Evolutionary conservation across 768 basidiomycete genomes (phyloP).

Genomic region (Serpula lacrymans): DNA sequence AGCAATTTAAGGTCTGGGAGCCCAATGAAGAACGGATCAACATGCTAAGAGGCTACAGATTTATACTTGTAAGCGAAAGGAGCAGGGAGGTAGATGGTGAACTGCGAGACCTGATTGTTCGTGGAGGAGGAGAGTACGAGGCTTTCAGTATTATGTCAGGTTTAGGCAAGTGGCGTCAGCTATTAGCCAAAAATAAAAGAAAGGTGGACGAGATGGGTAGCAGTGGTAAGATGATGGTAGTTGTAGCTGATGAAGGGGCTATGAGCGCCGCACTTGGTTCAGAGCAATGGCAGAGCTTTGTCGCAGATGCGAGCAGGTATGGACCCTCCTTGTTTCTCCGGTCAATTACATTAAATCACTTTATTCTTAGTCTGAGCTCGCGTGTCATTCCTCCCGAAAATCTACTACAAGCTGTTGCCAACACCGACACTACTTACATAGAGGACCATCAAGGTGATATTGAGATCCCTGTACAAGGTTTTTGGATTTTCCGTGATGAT

Average conservation of each 20-base stretch:
- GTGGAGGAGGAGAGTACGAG: conserved; percentile 62
- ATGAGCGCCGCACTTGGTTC: conserved; percentile 50
- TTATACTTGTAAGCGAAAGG: conserved; percentile 59
- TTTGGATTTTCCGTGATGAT: not conserved
- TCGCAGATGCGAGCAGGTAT: conserved; percentile 49
- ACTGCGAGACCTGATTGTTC: conserved; percentile 49
- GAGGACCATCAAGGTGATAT: conserved; percentile 15
- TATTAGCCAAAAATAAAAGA: conserved; percentile 48
- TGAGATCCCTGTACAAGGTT: conserved; percentile 21
- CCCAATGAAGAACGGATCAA: conserved; percentile 60
- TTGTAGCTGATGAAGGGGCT: conserved; percentile 48
- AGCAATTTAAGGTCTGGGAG: conserved; percentile 58
- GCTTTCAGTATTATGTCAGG: conserved; percentile 53
- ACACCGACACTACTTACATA: conserved; percentile 32
- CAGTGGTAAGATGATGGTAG: conserved; percentile 43
- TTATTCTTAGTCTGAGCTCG: conserved; percentile 33
- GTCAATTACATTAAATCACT: not conserved
- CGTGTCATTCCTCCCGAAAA: conserved; percentile 42
- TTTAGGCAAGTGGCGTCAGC: conserved; percentile 45
- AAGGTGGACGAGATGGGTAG: conserved; percentile 32
- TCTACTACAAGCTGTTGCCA: conserved; percentile 49
- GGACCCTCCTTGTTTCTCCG: too few relatives aligned
- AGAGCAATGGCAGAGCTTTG: conserved; percentile 52
- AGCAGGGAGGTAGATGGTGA: conserved; percentile 46
- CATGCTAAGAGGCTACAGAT: conserved; percentile 51